These are phyloP conservation scores for Trematosphaeria pertusa DNA, from an alignment of 2,329 filamentous ascomycete species.

Conservation along the genomic window DNA sequence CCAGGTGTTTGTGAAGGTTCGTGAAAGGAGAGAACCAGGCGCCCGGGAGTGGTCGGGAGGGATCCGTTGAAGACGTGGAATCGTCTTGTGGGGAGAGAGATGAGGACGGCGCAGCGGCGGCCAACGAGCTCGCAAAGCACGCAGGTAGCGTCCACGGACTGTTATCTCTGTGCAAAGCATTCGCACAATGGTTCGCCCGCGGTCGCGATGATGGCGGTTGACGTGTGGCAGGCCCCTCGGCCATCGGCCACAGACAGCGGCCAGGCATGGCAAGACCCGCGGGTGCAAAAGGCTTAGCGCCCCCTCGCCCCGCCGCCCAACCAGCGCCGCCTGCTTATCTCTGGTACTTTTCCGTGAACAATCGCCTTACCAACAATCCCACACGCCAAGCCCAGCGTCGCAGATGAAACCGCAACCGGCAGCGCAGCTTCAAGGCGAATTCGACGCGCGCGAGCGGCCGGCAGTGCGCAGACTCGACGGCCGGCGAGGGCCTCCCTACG, in stretches of 20 bases:
- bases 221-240: background rate
- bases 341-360: slow-evolving; percentile 20
- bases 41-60: background rate
- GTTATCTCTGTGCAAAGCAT: slow-evolving; percentile 16
- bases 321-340: slow-evolving; percentile 22
- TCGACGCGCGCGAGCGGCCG: slow-evolving; percentile 6
- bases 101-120: background rate
- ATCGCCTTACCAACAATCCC: slow-evolving; percentile 27
- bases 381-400: slow-evolving; percentile 39
- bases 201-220: background rate
- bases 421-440: slow-evolving; percentile 1
- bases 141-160: background rate
- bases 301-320: slow-evolving; percentile 13
- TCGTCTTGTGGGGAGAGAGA: background rate
- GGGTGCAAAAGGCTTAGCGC: slow-evolving; percentile 6
- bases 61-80: background rate
- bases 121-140: background rate
- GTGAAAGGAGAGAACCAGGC: background rate
- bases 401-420: slow-evolving; percentile 26
- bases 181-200: slow-evolving; percentile 15
- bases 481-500: slow-evolving; percentile 19
- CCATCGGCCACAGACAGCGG: background rate
- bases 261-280: background rate
- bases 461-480: slow-evolving; percentile 9
- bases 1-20: background rate